These are phyloP conservation scores for Corchorus olitorius DNA, from an alignment of 345 rosid species.

Conservation along the genomic window DNA sequence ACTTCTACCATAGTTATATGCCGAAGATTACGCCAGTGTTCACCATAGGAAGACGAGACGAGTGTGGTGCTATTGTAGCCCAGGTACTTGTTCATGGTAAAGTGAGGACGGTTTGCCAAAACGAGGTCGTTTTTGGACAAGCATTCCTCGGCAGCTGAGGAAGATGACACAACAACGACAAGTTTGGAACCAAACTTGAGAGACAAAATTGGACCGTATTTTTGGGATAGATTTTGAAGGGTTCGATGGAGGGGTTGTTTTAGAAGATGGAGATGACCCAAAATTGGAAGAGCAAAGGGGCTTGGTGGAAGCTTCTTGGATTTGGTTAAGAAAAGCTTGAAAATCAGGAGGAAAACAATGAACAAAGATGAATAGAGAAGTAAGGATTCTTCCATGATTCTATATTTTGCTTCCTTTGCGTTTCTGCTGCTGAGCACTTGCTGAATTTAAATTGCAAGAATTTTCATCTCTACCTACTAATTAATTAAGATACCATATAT, in stretches of 20 bases:
- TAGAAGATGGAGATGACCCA: conserved; percentile 14
- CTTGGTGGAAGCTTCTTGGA: conserved; percentile 12
- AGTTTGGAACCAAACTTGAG: conserved; percentile 42
- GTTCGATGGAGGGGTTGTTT: neutral
- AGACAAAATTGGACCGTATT: conserved; percentile 41
- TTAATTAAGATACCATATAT: too few species aligned
- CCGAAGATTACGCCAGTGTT: conserved; percentile 70
- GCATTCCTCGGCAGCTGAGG: conserved; percentile 44
- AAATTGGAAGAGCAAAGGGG: conserved; percentile 7
- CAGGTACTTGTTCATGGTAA: conserved; percentile 34
- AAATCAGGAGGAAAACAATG: neutral
- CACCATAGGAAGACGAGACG: conserved; percentile 44
- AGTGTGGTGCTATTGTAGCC: conserved; percentile 43
- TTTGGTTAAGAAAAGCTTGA: neutral
- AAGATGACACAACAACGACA: conserved; percentile 37
- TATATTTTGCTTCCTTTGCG: too few species aligned
- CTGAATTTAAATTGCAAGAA: neutral
- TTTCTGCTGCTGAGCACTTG: neutral
- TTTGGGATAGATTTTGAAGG: conserved; percentile 32
- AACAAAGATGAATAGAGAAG: neutral
- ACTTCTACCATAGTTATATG: conserved; percentile 42
- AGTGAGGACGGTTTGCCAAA: conserved; percentile 43
- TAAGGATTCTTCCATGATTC: neutral
- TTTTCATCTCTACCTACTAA: too few species aligned
- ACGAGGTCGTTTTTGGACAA: conserved; percentile 49